Base-by-base conservation (phyloP, 2,329 filamentous ascomycete species). In the Orbilia brochopaga region DNA sequence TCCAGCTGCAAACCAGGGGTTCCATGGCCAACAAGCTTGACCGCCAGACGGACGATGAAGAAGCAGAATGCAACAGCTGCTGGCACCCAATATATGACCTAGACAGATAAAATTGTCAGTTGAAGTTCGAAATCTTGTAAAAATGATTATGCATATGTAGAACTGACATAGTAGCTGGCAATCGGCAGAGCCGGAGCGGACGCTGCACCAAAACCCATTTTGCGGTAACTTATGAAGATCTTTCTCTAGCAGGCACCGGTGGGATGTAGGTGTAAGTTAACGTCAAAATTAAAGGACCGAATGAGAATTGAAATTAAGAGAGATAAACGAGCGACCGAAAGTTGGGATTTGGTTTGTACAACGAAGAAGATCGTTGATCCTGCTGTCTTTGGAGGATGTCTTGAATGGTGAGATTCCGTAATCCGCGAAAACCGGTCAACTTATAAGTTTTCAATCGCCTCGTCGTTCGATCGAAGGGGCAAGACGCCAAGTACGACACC, bases 51-150 rank as follows among this genome's bases (percentile, higher is more conserved):
- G 21, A 64, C 46, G 24, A 56, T 32, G 35, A 72, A 72, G 51
- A 72, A 72, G 30, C 54, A 19, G 10, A 72, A 46, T 4, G 67
- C 67, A 30, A 72, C 44, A 23, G 55, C 50, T 8, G 67, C 64
- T 10, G 51, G 35, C 17, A 72, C 67, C 67, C 67, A 72, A 37
- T 72, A 72, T 27, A 72, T 72, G 27, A 72, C 53, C 67, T 72
- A 15, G 8, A 23, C 1, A 37, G 23, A 50, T 7, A 3, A 30
- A 37, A 17, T 50, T 35, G 19, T 59, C 0, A 0, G 59, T 64
- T 52, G 44, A 5, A 40, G n/a, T 19, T n/a, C 32, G 13, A 19
- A n/a, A n/a, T n/a, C n/a, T n/a, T n/a, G n/a, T n/a, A n/a, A n/a
- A n/a, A n/a, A n/a, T n/a, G n/a, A n/a, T n/a, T n/a, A n/a, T n/a